These are phyloP conservation scores for Trichoderma koningii DNA, from an alignment of 2,329 filamentous ascomycete genomes.

Conservation along the genomic window DNA sequence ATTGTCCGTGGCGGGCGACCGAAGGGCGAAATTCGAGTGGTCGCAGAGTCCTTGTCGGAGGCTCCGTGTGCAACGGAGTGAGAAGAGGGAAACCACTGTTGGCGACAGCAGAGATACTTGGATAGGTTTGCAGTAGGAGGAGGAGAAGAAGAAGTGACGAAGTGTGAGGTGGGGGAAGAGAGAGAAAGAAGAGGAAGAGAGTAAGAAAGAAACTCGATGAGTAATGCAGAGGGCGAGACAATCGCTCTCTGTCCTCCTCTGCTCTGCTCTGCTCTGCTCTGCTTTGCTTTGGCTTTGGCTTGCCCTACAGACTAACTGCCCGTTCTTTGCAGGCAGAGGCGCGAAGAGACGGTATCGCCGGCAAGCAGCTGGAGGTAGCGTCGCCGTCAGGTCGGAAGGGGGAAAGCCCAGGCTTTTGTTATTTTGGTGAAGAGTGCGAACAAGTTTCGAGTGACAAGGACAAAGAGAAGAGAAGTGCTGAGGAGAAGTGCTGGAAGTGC, in stretches of 20 bases:
- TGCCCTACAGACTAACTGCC: no score
- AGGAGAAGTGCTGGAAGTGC: slow-evolving; percentile 4
- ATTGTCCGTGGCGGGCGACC: slow-evolving; percentile 5
- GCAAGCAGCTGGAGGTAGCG: not conserved
- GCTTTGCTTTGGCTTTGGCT: not conserved
- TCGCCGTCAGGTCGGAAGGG: not conserved
- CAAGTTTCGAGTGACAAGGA: not conserved
- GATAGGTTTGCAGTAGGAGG: not conserved
- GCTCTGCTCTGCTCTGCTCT: not conserved
- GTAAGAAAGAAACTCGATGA: not conserved
- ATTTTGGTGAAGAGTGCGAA: not conserved
- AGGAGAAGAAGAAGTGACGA: not conserved
- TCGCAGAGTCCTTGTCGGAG: slow-evolving; percentile 2
- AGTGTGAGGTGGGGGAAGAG: not conserved
- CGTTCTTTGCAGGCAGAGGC: not conserved
- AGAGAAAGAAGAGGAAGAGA: not conserved
- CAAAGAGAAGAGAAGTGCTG: slow-evolving; percentile 7
- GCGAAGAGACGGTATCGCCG: slow-evolving; percentile 13
- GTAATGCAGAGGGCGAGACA: no score
- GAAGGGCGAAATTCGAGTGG: not conserved
- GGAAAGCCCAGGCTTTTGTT: not conserved
- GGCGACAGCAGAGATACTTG: not conserved
- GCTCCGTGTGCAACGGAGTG: slow-evolving; percentile 7
- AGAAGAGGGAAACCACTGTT: slow-evolving; percentile 1
- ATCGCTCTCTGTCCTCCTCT: no score